A percentile compares a stretch with the other conserved stretches of the same genome.
Evolutionary conservation across 148 eudicot genomes (phyloP).

Genomic region (Selenicereus undatus): DNA sequence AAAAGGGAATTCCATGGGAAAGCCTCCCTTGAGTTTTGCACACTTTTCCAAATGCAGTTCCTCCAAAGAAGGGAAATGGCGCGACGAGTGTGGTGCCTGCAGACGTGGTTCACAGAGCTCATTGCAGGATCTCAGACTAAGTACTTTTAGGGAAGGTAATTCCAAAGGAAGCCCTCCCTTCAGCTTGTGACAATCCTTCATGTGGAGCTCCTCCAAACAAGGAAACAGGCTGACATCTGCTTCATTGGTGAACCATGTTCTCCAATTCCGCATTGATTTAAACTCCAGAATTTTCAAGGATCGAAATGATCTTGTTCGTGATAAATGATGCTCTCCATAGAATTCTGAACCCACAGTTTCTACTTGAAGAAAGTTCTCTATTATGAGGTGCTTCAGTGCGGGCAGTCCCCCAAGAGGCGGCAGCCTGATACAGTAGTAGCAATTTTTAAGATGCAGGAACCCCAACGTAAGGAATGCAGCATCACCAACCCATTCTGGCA

Average conservation of each 20-base stretch:
- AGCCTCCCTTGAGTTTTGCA: no score
- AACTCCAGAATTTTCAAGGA: not conserved
- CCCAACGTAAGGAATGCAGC: not conserved
- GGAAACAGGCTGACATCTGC: not conserved
- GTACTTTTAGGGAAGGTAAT: not conserved
- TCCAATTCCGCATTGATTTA: not conserved
- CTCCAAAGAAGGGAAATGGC: no score
- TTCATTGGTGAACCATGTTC: not conserved
- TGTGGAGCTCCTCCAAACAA: not conserved
- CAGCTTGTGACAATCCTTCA: not conserved
- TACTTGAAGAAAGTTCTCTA: no score
- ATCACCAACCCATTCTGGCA: slow-evolving; percentile 18
- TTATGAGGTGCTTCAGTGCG: not conserved
- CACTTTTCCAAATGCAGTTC: no score
- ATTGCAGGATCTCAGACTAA: not conserved
- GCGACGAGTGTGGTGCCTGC: not conserved
- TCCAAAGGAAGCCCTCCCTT: not conserved
- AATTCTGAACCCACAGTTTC: slow-evolving; percentile 2
- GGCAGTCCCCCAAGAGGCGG: slow-evolving; percentile 12
- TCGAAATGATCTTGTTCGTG: not conserved
- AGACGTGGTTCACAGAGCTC: not conserved
- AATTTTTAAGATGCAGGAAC: not conserved
- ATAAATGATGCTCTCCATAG: slow-evolving; percentile 8
- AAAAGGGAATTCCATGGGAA: no score
- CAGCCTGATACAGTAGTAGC: not conserved